phyloP scores from a whole-genome alignment of 2,329 filamentous ascomycete species.

The Paramyrothecium sp. region DNA sequence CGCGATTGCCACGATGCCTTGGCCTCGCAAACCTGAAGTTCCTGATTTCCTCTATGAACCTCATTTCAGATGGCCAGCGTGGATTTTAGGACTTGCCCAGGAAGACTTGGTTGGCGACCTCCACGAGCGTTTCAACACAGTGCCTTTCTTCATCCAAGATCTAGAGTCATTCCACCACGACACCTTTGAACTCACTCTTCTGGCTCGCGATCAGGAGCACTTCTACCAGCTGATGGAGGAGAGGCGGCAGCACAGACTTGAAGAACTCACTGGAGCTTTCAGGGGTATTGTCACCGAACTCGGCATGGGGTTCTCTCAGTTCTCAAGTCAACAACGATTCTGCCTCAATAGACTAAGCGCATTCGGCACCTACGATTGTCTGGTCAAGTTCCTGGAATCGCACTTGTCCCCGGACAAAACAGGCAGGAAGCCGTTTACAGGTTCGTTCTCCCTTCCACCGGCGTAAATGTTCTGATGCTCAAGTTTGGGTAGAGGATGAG shows the following conservation, averaged over 20 bases:
- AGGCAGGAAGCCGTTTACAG: neutral
- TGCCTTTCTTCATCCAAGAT: constrained; percentile 6
- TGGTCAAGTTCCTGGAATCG: neutral
- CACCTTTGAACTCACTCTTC: constrained; percentile 1
- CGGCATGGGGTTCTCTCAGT: neutral
- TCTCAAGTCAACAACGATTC: neutral
- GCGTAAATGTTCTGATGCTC: too few species aligned
- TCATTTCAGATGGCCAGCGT: neutral
- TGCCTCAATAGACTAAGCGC: neutral
- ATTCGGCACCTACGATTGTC: neutral
- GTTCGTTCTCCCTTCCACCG: too few species aligned
- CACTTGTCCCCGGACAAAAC: neutral
- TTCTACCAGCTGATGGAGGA: constrained; percentile 4
- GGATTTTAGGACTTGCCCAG: neutral
- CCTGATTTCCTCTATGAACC: neutral
- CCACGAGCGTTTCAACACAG: constrained; percentile 9
- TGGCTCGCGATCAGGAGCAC: neutral
- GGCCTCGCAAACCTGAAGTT: neutral
- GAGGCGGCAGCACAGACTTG: constrained; percentile 1
- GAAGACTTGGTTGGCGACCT: constrained; percentile 7
- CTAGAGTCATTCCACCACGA: constrained; percentile 6
- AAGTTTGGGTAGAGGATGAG: too few species aligned
- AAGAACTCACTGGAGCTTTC: constrained; percentile 3
- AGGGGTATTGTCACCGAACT: neutral
- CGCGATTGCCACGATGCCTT: neutral